phyloP scores from a whole-genome alignment of 805 yeast genomes.

The Cyberlindnera subsufficiens region DNA sequence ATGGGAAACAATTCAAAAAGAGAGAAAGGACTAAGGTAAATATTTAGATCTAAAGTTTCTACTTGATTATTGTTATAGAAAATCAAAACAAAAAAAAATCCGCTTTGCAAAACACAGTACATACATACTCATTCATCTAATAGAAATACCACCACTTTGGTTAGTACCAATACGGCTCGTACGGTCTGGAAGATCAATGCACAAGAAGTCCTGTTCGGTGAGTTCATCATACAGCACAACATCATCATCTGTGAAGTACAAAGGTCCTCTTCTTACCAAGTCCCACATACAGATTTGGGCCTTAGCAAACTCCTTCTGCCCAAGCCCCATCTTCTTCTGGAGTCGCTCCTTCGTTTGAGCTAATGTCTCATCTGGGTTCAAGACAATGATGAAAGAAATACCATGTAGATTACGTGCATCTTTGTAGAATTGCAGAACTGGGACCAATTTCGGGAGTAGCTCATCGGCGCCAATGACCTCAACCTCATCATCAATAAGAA shows the following conservation, averaged over 20 bases:
- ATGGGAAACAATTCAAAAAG: slow-evolving; percentile 8
- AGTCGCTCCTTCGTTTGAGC: slow-evolving; percentile 59
- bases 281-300: slow-evolving; percentile 44
- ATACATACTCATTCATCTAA: slow-evolving; percentile 20
- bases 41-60: slow-evolving; percentile 47
- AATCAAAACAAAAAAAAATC: background rate
- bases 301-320: slow-evolving; percentile 74
- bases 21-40: slow-evolving; percentile 14
- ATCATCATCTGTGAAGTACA: slow-evolving; percentile 40
- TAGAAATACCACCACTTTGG: slow-evolving; percentile 43
- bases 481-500: slow-evolving; percentile 15
- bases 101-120: too few relatives aligned
- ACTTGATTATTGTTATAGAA: slow-evolving; percentile 17
- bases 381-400: slow-evolving; percentile 75
- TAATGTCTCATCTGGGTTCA: slow-evolving; percentile 62
- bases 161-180: slow-evolving; percentile 47
- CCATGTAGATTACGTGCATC: slow-evolving; percentile 67
- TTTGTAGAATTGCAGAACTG: slow-evolving; percentile 74
- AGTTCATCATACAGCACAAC: slow-evolving; percentile 51
- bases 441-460: slow-evolving; percentile 38
- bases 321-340: slow-evolving; percentile 65
- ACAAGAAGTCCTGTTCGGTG: slow-evolving; percentile 48
- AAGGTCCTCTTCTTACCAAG: slow-evolving; percentile 27
- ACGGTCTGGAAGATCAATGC: slow-evolving; percentile 86
- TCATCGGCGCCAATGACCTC: slow-evolving; percentile 2